phyloP scores from a whole-genome alignment of 1,139 yeast species.

The Yamadazyma conglobata region DNA sequence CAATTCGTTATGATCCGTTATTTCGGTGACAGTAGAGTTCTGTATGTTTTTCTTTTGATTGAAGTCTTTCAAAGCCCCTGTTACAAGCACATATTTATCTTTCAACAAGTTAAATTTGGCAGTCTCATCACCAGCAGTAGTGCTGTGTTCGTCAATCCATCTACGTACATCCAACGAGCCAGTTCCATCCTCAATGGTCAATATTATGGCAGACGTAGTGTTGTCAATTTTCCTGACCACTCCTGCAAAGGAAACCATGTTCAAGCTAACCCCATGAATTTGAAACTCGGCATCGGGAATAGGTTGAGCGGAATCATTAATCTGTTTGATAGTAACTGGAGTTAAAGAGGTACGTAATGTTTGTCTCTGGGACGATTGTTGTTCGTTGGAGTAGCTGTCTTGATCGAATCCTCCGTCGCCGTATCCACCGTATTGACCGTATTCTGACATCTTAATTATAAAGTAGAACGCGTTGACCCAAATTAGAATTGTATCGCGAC shows the following conservation, averaged over 20 bases:
- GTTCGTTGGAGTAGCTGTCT: conserved; percentile 15
- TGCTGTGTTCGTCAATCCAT: conserved; percentile 59
- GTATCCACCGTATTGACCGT: conserved; percentile 19
- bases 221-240: conserved; percentile 54
- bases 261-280: conserved; percentile 60
- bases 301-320: conserved; percentile 60
- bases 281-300: conserved; percentile 75
- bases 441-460: conserved; percentile 19
- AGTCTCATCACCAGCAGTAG: conserved; percentile 30
- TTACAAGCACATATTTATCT: conserved; percentile 59
- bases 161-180: conserved; percentile 68
- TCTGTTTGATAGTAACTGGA: conserved; percentile 83
- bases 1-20: conserved; percentile 72
- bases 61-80: conserved; percentile 71
- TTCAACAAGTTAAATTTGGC: conserved; percentile 31
- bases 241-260: conserved; percentile 62
- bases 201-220: conserved; percentile 48
- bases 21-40: conserved; percentile 56
- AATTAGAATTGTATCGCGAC: neutral
- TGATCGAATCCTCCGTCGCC: conserved; percentile 36
- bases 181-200: conserved; percentile 82
- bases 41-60: conserved; percentile 64
- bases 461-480: conserved; percentile 2
- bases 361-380: conserved; percentile 25
- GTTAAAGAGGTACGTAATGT: conserved; percentile 51